Conservation (phyloP, 768 basidiomycete species). For the Lactarius hatsudake region DNA sequence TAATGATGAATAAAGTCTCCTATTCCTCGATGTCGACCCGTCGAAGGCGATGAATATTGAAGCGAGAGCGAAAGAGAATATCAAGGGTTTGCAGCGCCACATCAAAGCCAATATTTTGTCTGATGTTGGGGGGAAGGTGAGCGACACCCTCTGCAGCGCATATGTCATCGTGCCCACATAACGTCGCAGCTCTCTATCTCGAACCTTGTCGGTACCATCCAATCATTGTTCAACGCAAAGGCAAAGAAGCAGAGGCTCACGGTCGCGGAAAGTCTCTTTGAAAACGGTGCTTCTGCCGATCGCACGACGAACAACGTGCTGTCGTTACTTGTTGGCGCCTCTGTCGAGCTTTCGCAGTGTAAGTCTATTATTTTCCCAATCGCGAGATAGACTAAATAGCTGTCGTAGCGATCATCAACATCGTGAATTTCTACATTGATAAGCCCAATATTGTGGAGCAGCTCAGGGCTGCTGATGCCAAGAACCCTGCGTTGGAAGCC, state of each 20-base stretch:
- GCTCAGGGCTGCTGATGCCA: conserved; percentile 38
- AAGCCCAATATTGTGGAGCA: conserved; percentile 34
- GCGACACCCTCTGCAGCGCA: conserved; percentile 9
- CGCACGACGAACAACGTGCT: conserved; percentile 66
- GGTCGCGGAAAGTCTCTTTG: conserved; percentile 57
- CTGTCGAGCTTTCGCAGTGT: conserved; percentile 71
- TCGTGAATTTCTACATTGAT: conserved; percentile 62
- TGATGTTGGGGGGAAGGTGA: conserved; percentile 44
- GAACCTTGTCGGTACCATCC: conserved; percentile 47
- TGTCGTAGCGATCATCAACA: conserved; percentile 56
- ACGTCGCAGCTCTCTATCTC: conserved; percentile 34
- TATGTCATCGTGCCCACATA: neutral
- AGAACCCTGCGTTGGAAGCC: conserved; percentile 46
- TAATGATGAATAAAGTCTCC: conserved; percentile 45
- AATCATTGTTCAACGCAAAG: conserved; percentile 47
- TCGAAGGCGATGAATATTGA: conserved; percentile 56
- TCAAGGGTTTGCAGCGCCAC: conserved; percentile 50
- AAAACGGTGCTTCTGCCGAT: conserved; percentile 54
- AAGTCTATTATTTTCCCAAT: conserved; percentile 23
- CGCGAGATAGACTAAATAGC: neutral
- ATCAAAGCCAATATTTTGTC: conserved; percentile 54
- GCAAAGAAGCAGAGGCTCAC: conserved; percentile 39
- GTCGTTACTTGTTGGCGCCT: conserved; percentile 64
- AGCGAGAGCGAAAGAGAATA: conserved; percentile 48
- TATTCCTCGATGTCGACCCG: conserved; percentile 71